Base-by-base conservation (phyloP, 257 asterid species). In the Perilla frutescens region DNA sequence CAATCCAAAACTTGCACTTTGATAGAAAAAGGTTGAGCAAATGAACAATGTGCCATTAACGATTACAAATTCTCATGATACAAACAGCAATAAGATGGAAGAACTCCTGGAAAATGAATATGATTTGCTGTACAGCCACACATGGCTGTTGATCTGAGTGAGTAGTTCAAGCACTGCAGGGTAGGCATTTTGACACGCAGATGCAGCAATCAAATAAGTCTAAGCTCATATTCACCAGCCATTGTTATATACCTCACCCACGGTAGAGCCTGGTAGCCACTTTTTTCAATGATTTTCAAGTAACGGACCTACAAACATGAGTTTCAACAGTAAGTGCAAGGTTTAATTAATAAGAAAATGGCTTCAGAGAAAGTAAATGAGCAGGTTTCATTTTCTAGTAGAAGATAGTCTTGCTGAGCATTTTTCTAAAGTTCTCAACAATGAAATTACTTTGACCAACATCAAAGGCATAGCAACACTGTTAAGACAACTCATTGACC, bases 211-310 rank as follows among this genome's bases (percentile, higher is more conserved):
- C 82, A 89, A n/a, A 86, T 78, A 59, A 89, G 89, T 78, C 96
- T 77, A 76, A 91, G 83, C 84, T 91, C 97, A 55, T 91, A 89
- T 80, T 91, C 97, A 76, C 97, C 96, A 43, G 91, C 97, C 96
- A 86, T 88, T 62, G 96, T 91, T 66, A 91, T 91, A 77, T 88
- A 91, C 81, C 96, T 87, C 84, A 88, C 96, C 96, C 96, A 89
- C 13, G 96, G 97, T 45, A 91, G 96, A 79, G 96, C 91, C 76
- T 87, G 96, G 70, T 91, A 91, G 54, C 96, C 97, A 77, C 97
- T 89, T 82, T 91, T 91, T 79, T 91, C 97, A 44, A 91, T 91
- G 68, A 91, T 90, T 82, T 91, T 91, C 84, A 91, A 81, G 86
- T 91, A 89, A 14, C 96, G 96, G 68, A 89, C 93, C 96, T 91